Evolutionary conservation across 768 basidiomycete species (phyloP).

Genomic region (Chalciporus pseudorubinellus): DNA sequence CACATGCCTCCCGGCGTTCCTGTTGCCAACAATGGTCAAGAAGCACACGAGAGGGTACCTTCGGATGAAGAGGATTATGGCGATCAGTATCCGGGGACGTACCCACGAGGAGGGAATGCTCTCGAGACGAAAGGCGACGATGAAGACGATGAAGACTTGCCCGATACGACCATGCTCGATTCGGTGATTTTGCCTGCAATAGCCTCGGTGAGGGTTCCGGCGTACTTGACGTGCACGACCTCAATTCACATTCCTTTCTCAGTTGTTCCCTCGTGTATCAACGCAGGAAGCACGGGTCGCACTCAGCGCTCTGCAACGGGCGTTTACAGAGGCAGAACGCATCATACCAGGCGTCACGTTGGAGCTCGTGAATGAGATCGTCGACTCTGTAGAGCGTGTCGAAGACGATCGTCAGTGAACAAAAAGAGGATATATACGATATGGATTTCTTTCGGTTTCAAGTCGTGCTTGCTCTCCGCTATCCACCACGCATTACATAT

Average conservation of each 20-base stretch:
- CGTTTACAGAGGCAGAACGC: constrained; percentile 92
- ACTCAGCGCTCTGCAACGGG: constrained; percentile 81
- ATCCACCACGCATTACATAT: constrained; percentile 15
- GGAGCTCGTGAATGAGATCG: constrained; percentile 92
- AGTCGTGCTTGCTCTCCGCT: constrained; percentile 14
- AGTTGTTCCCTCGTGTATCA: constrained; percentile 91
- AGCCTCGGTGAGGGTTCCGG: constrained; percentile 69
- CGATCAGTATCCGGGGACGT: constrained; percentile 52
- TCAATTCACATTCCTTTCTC: constrained; percentile 8
- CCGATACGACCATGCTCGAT: constrained; percentile 91
- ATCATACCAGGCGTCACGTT: constrained; percentile 93
- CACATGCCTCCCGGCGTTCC: constrained; percentile 42
- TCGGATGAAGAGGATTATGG: constrained; percentile 69
- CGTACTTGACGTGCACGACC: neutral
- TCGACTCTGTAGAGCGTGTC: constrained; percentile 88
- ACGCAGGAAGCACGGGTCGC: constrained; percentile 90
- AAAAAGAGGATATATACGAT: neutral
- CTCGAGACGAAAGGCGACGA: constrained; percentile 35
- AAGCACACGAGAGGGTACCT: constrained; percentile 42
- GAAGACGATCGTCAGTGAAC: constrained; percentile 57
- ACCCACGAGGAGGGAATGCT: constrained; percentile 44
- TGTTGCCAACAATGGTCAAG: constrained; percentile 23
- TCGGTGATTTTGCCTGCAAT: constrained; percentile 96
- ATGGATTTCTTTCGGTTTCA: neutral
- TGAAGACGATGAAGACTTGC: constrained; percentile 55